Conservation (phyloP, 1,284 basidiomycete species). For the Rhodotorula sp. region DNA sequence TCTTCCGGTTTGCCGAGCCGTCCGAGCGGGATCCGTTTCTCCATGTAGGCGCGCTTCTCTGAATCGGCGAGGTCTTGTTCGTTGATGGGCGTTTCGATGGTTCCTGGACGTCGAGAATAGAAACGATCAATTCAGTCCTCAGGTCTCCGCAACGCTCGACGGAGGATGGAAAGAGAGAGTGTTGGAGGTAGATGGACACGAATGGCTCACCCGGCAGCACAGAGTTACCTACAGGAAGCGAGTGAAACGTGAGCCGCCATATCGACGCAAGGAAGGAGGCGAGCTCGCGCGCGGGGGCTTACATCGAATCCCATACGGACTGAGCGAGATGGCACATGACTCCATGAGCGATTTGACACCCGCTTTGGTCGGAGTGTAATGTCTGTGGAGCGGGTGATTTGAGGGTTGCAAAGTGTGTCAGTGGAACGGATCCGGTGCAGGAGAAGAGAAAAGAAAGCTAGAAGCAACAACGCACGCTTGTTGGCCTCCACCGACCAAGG, state of each 20-base stretch:
- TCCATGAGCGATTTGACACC: slow-evolving; percentile 78
- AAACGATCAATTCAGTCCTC: not conserved
- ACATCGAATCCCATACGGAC: slow-evolving; percentile 70
- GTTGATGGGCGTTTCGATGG: slow-evolving; percentile 72
- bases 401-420: not conserved
- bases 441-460: not conserved
- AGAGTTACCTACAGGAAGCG: slow-evolving; percentile 44
- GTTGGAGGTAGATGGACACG: not conserved
- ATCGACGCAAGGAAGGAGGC: too few species aligned
- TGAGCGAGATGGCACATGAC: slow-evolving; percentile 72
- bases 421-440: not conserved
- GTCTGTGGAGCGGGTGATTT: slow-evolving; percentile 47
- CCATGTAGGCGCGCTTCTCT: slow-evolving; percentile 64
- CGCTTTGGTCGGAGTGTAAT: slow-evolving; percentile 79
- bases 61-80: slow-evolving; percentile 67
- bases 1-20: slow-evolving; percentile 69
- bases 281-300: not conserved
- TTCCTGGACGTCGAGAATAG: slow-evolving; percentile 53
- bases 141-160: too few species aligned
- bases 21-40: slow-evolving; percentile 65
- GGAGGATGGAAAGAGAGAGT: too few species aligned
- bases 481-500: slow-evolving; percentile 70
- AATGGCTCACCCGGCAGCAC: slow-evolving; percentile 50
- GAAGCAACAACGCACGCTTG: slow-evolving; percentile 56
- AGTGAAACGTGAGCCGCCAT: not conserved